Evolutionary conservation across 495 filamentous ascomycete genomes (phyloP), one percentile per base, ranked within the genome.

Genomic region (Aspergillus funiculosus): DNA sequence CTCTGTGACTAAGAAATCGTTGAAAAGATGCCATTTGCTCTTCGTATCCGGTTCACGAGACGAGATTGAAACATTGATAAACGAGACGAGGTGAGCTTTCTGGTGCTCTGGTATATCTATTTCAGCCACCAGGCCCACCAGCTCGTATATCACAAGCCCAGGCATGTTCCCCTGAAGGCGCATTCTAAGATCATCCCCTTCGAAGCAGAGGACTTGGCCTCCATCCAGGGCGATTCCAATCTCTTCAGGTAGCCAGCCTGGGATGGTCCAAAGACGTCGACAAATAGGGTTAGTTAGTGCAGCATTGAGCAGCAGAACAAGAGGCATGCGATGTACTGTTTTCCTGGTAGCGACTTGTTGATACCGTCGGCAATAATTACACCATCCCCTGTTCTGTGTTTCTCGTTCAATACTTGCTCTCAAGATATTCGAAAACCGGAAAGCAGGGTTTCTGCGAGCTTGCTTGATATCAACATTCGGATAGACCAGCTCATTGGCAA

Each of bases 1-100:
- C n/a, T 83, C 78, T 4, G 85, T 78, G 24, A 99, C 92, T 9
- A 94, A 70, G 52, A 99, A 99, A 64, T 99, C 92, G 43, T 99
- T 99, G 65, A 99, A 95, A 4, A 99, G 60, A 57, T 95, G 86
- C 92, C 92, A 99, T 49, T 80, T 79, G 51, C 71, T 78, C 40
- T 79, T 70, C 1, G 59, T 60, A 6, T 79, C 69, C 4, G 73
- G 52, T 5, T 72, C 65, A 1, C 76, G 73, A 8, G 71, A 69
- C 7, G 89, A 87, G 18, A 90, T 78, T 0, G 82, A 85, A 31
- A 94, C 87, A 63, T 97, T 89, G 52, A 94, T 78, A 49, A 94
- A 80, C 7, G 88, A 87, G 13, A 97, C 89, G 27, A 99, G 76
- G 68, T 99, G 92, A 1, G 88, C 79, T 53, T 89, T 89, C 59